phyloP scores from a whole-genome alignment of 2,329 filamentous ascomycete species.

The Monilinia vaccinii-corymbosi region DNA sequence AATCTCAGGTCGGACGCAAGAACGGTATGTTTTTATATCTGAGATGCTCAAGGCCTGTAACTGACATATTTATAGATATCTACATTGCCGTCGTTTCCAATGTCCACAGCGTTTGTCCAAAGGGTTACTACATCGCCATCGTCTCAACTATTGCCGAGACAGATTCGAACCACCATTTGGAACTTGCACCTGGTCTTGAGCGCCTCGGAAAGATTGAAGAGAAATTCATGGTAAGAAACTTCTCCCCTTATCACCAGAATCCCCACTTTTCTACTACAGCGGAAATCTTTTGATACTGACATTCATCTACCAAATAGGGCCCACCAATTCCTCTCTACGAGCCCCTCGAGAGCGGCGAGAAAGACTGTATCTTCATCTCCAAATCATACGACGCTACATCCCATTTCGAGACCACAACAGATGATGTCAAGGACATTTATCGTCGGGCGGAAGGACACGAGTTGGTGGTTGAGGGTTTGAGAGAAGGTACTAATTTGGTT shows the following conservation, averaged over 20 bases:
- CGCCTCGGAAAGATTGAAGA: slow-evolving; percentile 90
- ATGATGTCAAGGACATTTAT: slow-evolving; percentile 95
- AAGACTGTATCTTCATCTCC: slow-evolving; percentile 92
- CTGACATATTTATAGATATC: slow-evolving; percentile 52
- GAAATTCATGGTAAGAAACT: slow-evolving; percentile 71
- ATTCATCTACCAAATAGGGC: slow-evolving; percentile 38
- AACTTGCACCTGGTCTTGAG: slow-evolving; percentile 86
- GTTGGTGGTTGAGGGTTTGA: slow-evolving; percentile 56
- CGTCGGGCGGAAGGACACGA: slow-evolving; percentile 62
- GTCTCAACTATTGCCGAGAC: slow-evolving; percentile 96
- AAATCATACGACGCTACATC: slow-evolving; percentile 98
- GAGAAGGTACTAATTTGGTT: slow-evolving; percentile 58
- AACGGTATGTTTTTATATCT: slow-evolving; percentile 50
- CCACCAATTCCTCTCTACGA: slow-evolving; percentile 90
- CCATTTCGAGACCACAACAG: slow-evolving; percentile 87
- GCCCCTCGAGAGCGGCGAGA: slow-evolving; percentile 70
- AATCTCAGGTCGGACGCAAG: slow-evolving; percentile 94
- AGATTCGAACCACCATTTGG: slow-evolving; percentile 85
- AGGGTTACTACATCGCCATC: slow-evolving; percentile 98
- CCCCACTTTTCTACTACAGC: background rate
- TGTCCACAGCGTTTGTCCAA: slow-evolving; percentile 95
- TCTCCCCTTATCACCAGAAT: background rate
- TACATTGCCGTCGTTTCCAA: slow-evolving; percentile 95
- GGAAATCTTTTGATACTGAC: slow-evolving; percentile 8
- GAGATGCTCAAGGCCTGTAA: slow-evolving; percentile 6